A percentile compares a stretch with the other conserved stretches of the same genome.
Evolutionary conservation across 2,329 filamentous ascomycete species (phyloP).

Genomic region (Trichophyton mentagrophytes): DNA sequence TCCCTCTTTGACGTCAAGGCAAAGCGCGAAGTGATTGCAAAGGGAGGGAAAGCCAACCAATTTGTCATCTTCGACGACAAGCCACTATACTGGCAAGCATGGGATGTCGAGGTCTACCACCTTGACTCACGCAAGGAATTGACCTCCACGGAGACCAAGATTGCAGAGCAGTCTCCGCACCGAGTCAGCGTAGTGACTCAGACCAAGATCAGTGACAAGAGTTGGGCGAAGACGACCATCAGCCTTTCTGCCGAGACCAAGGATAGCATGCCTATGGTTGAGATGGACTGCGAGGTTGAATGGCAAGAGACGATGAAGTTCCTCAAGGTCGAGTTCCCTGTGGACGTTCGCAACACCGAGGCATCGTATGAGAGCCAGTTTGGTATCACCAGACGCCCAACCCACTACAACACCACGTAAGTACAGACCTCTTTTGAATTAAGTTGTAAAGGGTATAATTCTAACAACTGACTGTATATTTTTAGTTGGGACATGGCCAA

Average conservation of each 20-base stretch:
- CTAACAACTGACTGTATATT: no score
- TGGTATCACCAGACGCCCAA: slow-evolving; percentile 75
- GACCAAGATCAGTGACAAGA: slow-evolving; percentile 76
- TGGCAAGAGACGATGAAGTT: slow-evolving; percentile 98
- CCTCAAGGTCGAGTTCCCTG: slow-evolving; percentile 96
- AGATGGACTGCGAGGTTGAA: slow-evolving; percentile 76
- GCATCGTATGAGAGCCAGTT: slow-evolving; percentile 93
- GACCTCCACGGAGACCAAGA: slow-evolving; percentile 51
- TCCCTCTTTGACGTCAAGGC: slow-evolving; percentile 66
- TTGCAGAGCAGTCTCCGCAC: slow-evolving; percentile 59
- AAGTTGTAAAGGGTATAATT: slow-evolving; percentile 16
- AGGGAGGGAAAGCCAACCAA: slow-evolving; percentile 67
- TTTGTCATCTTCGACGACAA: slow-evolving; percentile 95
- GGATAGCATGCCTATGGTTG: slow-evolving; percentile 55
- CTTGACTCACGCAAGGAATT: slow-evolving; percentile 75
- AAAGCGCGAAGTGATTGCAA: slow-evolving; percentile 64
- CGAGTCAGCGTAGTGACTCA: slow-evolving; percentile 71
- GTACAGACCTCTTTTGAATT: slow-evolving; percentile 9
- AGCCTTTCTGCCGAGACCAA: slow-evolving; percentile 58
- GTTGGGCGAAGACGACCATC: slow-evolving; percentile 76
- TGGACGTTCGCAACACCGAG: slow-evolving; percentile 79
- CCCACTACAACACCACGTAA: slow-evolving; percentile 88
- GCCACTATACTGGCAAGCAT: slow-evolving; percentile 91
- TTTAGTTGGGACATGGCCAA: slow-evolving; percentile 86
- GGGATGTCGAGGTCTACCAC: slow-evolving; percentile 97